Conservation (phyloP, 805 yeast species). For the Cyberlindnera misumaiensis region DNA sequence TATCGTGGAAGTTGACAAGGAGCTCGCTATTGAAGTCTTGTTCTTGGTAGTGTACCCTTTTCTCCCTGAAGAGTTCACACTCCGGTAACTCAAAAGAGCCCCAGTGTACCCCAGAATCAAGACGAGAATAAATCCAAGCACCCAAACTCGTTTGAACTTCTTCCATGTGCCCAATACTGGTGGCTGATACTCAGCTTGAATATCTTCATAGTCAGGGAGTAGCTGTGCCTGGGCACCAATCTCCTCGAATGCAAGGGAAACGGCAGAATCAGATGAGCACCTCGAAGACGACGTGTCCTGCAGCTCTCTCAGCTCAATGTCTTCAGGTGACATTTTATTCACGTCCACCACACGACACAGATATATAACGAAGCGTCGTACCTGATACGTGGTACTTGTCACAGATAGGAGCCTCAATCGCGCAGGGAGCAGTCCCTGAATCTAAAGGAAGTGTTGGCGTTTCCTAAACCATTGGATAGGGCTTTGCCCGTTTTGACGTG, state of each 20-base stretch:
- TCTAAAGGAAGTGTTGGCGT: too few relatives aligned
- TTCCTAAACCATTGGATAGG: too few relatives aligned
- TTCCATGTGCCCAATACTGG: background rate
- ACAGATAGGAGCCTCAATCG: too few relatives aligned
- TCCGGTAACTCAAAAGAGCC: conserved; percentile 10
- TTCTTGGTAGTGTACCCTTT: background rate
- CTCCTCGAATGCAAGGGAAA: conserved; percentile 6
- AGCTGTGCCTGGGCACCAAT: conserved; percentile 5
- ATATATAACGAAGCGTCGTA: too few relatives aligned
- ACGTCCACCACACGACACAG: too few relatives aligned
- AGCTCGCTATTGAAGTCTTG: background rate
- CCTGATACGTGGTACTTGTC: too few relatives aligned
- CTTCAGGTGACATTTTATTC: background rate
- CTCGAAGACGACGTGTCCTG: background rate
- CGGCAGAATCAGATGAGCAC: conserved; percentile 4
- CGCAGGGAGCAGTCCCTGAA: too few relatives aligned
- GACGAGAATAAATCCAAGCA: conserved; percentile 1
- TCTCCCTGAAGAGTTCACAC: background rate
- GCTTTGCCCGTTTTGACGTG: too few relatives aligned
- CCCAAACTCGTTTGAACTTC: conserved; percentile 4
- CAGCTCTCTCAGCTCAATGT: background rate
- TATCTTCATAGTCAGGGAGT: conserved; percentile 6
- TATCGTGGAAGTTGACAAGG: background rate
- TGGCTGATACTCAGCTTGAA: background rate
- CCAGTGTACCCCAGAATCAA: conserved; percentile 7